Conservation (phyloP, 257 asterid species). For the Fraxinus cuspidata region DNA sequence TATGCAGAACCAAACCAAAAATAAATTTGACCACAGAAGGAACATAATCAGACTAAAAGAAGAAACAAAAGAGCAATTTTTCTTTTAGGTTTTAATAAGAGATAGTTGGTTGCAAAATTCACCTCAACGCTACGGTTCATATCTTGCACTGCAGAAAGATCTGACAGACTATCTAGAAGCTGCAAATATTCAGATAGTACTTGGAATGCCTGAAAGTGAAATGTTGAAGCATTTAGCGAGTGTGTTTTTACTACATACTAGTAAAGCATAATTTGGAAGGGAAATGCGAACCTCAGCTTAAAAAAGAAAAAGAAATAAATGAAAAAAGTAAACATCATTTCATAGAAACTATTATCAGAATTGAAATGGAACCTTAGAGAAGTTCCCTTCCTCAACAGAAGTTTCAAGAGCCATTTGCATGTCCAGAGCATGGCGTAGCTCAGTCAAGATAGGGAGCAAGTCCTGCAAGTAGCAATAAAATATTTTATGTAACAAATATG, state of each 20-base stretch:
- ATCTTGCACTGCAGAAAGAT: constrained; percentile 84
- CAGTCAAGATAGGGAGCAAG: constrained; percentile 78
- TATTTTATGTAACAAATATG: constrained; percentile 15
- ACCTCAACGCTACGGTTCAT: constrained; percentile 97
- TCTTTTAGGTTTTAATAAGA: constrained; percentile 4
- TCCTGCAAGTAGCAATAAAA: constrained; percentile 58
- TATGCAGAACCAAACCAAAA: constrained; percentile 14
- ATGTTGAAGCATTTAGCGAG: constrained; percentile 28
- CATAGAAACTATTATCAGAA: constrained; percentile 30
- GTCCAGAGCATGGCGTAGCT: constrained; percentile 80
- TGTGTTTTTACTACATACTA: constrained; percentile 19
- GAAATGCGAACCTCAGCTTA: constrained; percentile 26
- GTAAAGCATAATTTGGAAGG: constrained; percentile 11
- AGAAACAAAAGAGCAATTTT: constrained; percentile 15
- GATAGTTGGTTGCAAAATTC: constrained; percentile 29
- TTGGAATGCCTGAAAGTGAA: constrained; percentile 85
- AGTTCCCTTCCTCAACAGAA: constrained; percentile 80
- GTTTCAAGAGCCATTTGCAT: constrained; percentile 83
- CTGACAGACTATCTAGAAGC: constrained; percentile 80
- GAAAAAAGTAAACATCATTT: constrained; percentile 11
- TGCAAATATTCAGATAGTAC: constrained; percentile 91
- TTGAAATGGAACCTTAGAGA: constrained; percentile 69
- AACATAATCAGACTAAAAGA: constrained; percentile 23
- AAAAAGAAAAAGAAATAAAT: constrained; percentile 3
- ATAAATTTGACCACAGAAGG: constrained; percentile 17